Conservation (phyloP, 768 basidiomycete genomes). For the Serendipita sp. region DNA sequence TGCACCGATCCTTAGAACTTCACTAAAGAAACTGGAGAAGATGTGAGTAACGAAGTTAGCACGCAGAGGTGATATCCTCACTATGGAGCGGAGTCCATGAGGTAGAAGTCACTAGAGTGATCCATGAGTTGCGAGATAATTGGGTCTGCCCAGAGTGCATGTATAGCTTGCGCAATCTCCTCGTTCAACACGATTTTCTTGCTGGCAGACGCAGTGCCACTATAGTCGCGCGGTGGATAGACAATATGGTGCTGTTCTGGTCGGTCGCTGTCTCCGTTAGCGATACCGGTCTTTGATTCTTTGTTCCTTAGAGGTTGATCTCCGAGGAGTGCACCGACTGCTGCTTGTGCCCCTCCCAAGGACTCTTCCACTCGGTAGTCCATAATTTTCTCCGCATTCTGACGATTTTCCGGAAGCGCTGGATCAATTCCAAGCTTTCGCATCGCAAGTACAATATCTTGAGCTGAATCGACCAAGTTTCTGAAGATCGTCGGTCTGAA, state of each 20-base stretch:
- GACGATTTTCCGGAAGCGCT: constrained; percentile 43
- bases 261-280: background rate
- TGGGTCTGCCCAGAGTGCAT: constrained; percentile 35
- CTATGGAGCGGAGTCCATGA: constrained; percentile 93
- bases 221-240: constrained; percentile 16
- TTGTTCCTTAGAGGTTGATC: background rate
- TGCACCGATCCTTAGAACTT: constrained; percentile 68
- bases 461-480: constrained; percentile 78
- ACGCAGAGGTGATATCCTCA: constrained; percentile 21
- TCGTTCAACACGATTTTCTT: constrained; percentile 27
- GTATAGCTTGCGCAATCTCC: constrained; percentile 55
- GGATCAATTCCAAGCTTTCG: constrained; percentile 73
- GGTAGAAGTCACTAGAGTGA: constrained; percentile 62
- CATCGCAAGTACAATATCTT: constrained; percentile 73
- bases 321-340: background rate
- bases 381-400: constrained; percentile 5
- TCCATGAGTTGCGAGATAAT: constrained; percentile 30
- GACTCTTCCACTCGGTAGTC: background rate
- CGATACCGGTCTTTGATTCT: background rate
- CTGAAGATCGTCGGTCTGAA: constrained; percentile 69
- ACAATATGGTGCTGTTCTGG: background rate
- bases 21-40: constrained; percentile 59
- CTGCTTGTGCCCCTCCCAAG: background rate
- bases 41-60: background rate
- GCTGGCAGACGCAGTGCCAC: constrained; percentile 18